Evolutionary conservation across 306 rosid species (phyloP), one percentile per base, ranked within the genome.

Genomic region (Adenanthera pavonina): DNA sequence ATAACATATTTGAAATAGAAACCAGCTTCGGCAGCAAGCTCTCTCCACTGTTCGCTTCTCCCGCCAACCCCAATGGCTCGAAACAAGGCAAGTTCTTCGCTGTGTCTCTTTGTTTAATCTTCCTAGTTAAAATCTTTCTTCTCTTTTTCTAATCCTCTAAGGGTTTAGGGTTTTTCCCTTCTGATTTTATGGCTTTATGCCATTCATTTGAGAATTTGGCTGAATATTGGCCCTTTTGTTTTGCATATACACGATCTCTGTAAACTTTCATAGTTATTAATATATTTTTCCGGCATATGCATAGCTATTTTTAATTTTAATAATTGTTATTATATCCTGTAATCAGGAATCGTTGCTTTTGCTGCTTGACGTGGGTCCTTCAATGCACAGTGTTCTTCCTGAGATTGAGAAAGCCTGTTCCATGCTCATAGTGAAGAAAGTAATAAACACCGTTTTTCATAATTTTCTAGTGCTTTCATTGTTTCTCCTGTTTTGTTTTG

Each of bases 281-380:
- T 46, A 46, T 46, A 1, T 16, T 62, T 10, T n/a, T 4, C 30
- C 3, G 60, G 10, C 25, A 54, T 53, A n/a, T 54, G 60, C 60
- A 54, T n/a, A 17, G n/a, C 11, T 30, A 11, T 4, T 61, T 61
- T 5, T 25, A 25, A 25, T 64, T 64, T 35, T 36, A 3, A 71
- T 4, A 15, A 34, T 87, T 64, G 8, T 48, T 69, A 10, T 48
- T 20, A 19, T 68, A 53, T 75, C 77, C 61, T 82, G 52, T 48
- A 70, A 76, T 68, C 77, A 95, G 97, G 99, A 91, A 77, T 88
- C 83, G 10, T 80, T 90, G 86, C 85, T 95, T 85, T 86, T 95
- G 85, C 77, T 93, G 90, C 85, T 95, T 84, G 97, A 95, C 87
- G 97, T 93, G 75, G 95, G 99, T 2, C 97, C 97, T 7, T 88